phyloP scores from a whole-genome alignment of 2,329 filamentous ascomycete genomes.

The Phaeosphaeria sp. region DNA sequence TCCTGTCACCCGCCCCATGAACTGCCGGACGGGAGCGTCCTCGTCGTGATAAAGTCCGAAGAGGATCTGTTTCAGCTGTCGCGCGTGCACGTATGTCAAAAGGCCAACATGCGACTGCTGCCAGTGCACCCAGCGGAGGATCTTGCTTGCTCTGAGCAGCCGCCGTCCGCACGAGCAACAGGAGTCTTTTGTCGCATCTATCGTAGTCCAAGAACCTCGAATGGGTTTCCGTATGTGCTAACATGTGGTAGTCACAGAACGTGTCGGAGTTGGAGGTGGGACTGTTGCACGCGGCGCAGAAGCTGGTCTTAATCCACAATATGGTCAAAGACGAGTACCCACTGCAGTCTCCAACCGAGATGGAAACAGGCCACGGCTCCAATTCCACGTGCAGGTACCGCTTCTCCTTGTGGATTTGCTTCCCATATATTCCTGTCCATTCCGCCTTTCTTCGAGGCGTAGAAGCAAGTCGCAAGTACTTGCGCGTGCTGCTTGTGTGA shows the following conservation, averaged over 20 bases:
- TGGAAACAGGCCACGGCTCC: not conserved
- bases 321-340: not conserved
- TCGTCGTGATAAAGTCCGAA: not conserved
- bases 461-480: not conserved
- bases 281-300: not conserved
- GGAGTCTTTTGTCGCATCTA: not conserved
- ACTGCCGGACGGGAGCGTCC: not conserved
- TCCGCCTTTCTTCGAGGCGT: not conserved
- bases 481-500: not conserved
- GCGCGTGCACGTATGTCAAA: not conserved
- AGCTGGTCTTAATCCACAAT: not conserved
- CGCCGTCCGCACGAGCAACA: not conserved
- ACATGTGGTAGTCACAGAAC: not conserved
- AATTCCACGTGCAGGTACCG: not conserved
- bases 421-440: not conserved
- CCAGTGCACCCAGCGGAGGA: not conserved
- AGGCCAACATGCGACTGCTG: not conserved
- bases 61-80: slow-evolving; percentile 1
- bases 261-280: not conserved
- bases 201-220: not conserved
- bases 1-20: not conserved
- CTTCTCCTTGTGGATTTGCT: not conserved
- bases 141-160: not conserved
- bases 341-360: not conserved
- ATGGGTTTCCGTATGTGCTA: not conserved